A percentile compares a stretch with the other conserved stretches of the same genome.
Conservation (phyloP, 2,329 filamentous ascomycete species). For the Aspergillus brasiliensis region DNA sequence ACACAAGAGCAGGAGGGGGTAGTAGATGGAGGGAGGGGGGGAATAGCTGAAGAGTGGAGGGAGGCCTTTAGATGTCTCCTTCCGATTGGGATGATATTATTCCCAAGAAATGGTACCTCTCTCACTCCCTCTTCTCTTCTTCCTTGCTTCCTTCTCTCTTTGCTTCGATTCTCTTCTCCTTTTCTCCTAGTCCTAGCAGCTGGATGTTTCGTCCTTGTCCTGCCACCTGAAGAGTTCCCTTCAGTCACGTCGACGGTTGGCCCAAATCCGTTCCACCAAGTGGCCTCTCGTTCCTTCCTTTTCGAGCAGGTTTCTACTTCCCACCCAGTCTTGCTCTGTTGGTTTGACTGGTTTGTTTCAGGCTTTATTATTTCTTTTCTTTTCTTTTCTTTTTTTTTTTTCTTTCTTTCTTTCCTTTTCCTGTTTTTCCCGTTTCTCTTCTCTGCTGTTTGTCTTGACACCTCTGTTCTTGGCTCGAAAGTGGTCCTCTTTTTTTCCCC, state of each 20-base stretch:
- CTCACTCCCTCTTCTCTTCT: constrained; percentile 3
- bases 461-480: not conserved
- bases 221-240: too few species aligned
- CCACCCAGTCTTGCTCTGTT: not conserved
- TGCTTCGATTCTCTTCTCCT: not conserved
- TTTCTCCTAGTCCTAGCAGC: too few species aligned
- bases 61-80: not conserved
- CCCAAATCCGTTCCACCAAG: not conserved
- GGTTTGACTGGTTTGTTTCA: not conserved
- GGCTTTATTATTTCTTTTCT: constrained; percentile 2
- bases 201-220: too few species aligned
- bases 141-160: constrained; percentile 2
- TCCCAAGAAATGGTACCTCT: constrained; percentile 13
- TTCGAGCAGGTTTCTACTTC: not conserved
- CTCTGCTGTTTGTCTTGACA: not conserved
- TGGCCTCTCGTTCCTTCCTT: not conserved
- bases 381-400: too few species aligned
- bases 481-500: not conserved
- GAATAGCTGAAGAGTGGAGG: not conserved
- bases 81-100: constrained; percentile 7
- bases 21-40: not conserved
- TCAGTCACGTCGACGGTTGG: not conserved
- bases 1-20: not conserved
- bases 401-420: too few species aligned
- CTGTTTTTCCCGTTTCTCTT: too few species aligned